Conservation (phyloP, 23 red algal species). For the Gracilariopsis chorda region DNA sequence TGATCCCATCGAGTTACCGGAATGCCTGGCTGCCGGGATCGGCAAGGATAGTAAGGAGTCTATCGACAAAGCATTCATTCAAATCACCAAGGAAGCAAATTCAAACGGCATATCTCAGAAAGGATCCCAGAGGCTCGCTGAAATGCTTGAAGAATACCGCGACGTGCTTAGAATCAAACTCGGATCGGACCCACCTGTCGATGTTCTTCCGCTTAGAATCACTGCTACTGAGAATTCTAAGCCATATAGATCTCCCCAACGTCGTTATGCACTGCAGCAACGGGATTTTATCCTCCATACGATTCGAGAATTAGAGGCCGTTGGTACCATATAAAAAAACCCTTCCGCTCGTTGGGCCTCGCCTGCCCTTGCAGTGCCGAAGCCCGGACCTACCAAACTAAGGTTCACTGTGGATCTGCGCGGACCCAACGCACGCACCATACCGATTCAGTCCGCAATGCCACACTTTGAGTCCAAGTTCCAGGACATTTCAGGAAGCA, state of each 20-base stretch:
- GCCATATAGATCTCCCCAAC: background rate
- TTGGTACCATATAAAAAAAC: background rate
- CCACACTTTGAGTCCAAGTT: background rate
- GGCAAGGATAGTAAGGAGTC: no score
- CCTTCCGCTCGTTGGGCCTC: background rate
- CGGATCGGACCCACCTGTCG: constrained; percentile 18
- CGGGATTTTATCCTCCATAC: background rate
- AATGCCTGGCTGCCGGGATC: no score
- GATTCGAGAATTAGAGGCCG: background rate
- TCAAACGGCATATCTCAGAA: no score
- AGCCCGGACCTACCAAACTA: background rate
- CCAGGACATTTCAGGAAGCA: background rate
- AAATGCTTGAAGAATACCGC: no score
- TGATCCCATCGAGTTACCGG: no score
- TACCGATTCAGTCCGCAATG: background rate
- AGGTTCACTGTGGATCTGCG: constrained; percentile 19
- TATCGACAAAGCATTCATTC: no score
- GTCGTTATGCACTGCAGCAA: background rate
- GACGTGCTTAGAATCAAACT: constrained; percentile 1
- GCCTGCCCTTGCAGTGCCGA: background rate
- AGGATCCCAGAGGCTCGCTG: no score
- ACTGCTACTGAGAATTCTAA: background rate
- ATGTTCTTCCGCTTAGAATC: constrained; percentile 21
- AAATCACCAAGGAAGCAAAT: no score
- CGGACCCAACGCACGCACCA: background rate